Base-by-base conservation (phyloP, 352 stramenopile species). In the Elongisporangium undulatum region DNA sequence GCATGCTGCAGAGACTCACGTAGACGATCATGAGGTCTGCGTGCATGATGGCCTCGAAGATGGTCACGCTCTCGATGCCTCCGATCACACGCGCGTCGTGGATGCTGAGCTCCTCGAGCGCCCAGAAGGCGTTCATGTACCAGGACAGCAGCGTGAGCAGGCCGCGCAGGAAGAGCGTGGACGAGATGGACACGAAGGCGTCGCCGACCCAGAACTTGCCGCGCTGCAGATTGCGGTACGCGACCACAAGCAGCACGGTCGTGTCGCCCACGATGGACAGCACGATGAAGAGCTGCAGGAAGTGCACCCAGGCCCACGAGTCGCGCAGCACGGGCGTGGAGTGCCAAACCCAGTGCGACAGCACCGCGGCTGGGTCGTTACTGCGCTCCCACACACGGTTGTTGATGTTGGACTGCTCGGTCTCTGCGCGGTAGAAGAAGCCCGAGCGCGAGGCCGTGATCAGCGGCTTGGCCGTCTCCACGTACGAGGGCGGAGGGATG, bases 161-260 rank as follows among this genome's bases (percentile, higher is more conserved):
- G 4, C 65, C 66, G 0, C 66, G 62, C 3, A 68, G 0, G 15
- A 72, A 56, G 0, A 77, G 50, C 6, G 51, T 63, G 24, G 59
- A 58, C 1, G 68, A 79, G n/a, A 77, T 48, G 9, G 71, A 69
- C 13, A 72, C 56, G 39, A 82, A 82, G 0, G 73, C 70, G 34
- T 77, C 73, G 5, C 71, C 71, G 12, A 82, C 67, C 73, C 73
- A 79, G 16, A 79, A 12, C 56, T 79, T 79, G 1, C 73, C 69
- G 4, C 45, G 51, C 1, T 59, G 62, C 21, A 79, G 2, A 21
- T 73, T 82, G 8, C 66, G 65, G 21, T 74, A 75, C 6, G 56
- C 55, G 15, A 79, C 59, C 13, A 79, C 13, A 15, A 70, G 52
- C 3, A 82, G 54, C 22, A 78, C 57, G 20, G 71, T 10, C 1